Evolutionary conservation across 1,139 yeast genomes (phyloP).

Genomic region (Citeromyces hawaiiensis): DNA sequence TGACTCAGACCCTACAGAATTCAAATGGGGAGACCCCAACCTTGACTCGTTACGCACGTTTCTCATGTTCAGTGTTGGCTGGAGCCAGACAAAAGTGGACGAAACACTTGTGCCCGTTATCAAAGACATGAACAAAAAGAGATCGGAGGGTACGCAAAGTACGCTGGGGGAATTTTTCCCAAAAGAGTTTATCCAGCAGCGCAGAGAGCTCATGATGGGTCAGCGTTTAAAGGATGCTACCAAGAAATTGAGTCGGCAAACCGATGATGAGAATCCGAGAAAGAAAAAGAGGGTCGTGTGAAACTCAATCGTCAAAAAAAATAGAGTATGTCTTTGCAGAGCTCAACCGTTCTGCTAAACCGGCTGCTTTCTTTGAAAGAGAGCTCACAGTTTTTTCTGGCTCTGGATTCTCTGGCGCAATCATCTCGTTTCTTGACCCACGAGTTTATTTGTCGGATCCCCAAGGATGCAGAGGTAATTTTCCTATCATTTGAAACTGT

Average conservation of each 20-base stretch:
- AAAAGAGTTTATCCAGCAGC: slow-evolving; percentile 27
- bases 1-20: slow-evolving; percentile 62
- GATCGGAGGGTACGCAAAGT: slow-evolving; percentile 32
- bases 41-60: slow-evolving; percentile 65
- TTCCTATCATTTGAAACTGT: slow-evolving; percentile 56
- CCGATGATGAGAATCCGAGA: slow-evolving; percentile 3
- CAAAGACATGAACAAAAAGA: slow-evolving; percentile 53
- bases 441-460: slow-evolving; percentile 37
- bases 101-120: slow-evolving; percentile 85
- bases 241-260: slow-evolving; percentile 25
- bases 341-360: slow-evolving; percentile 22
- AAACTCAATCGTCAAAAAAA: no score
- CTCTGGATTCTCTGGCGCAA: slow-evolving; percentile 60
- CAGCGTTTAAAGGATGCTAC: slow-evolving; percentile 51
- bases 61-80: slow-evolving; percentile 61
- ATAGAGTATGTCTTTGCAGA: background rate
- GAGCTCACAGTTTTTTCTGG: slow-evolving; percentile 54
- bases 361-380: slow-evolving; percentile 61
- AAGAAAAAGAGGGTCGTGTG: background rate
- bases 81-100: slow-evolving; percentile 69
- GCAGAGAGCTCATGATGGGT: slow-evolving; percentile 35
- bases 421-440: slow-evolving; percentile 39
- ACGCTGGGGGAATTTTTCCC: slow-evolving; percentile 46
- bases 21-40: slow-evolving; percentile 88
- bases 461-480: slow-evolving; percentile 20